Percentiles rank a stretch among this genome's conserved stretches.
Conservation (phyloP, 2,329 filamentous ascomycete species). For the Atkinsonella texensis region DNA sequence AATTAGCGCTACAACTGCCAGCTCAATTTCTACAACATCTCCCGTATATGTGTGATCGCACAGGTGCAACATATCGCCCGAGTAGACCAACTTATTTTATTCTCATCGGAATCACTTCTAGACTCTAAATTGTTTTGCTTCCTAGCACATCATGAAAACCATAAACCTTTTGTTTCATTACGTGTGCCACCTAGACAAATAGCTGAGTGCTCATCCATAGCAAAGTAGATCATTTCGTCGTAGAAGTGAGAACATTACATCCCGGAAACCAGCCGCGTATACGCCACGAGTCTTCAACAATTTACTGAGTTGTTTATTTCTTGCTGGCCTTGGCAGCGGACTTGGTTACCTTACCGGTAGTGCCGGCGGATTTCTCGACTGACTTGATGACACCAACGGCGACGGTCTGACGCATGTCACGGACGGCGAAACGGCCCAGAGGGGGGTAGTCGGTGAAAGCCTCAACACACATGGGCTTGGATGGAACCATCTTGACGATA, state of each 20-base stretch:
- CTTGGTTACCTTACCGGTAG: slow-evolving; percentile 57
- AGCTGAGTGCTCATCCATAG: slow-evolving; percentile 31
- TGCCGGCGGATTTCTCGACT: slow-evolving; percentile 52
- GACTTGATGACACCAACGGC: slow-evolving; percentile 93
- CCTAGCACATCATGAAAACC: slow-evolving; percentile 25
- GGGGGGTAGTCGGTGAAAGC: slow-evolving; percentile 99
- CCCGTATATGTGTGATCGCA: too few relatives aligned
- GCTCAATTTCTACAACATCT: too few relatives aligned
- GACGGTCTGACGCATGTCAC: slow-evolving; percentile 90
- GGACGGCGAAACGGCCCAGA: slow-evolving; percentile 99
- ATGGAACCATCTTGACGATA: slow-evolving; percentile 99
- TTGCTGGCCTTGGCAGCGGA: slow-evolving; percentile 62
- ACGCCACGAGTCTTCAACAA: slow-evolving; percentile 14
- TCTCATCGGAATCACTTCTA: slow-evolving; percentile 25
- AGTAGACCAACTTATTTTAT: slow-evolving; percentile 4
- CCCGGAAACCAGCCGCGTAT: slow-evolving; percentile 14
- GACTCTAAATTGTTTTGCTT: slow-evolving; percentile 35
- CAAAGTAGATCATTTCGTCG: slow-evolving; percentile 32
- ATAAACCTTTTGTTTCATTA: slow-evolving; percentile 25
- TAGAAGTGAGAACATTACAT: slow-evolving; percentile 30
- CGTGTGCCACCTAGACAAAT: slow-evolving; percentile 26
- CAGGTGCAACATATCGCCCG: too few relatives aligned
- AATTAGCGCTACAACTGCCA: too few relatives aligned
- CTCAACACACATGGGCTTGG: slow-evolving; percentile 99
- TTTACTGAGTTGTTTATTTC: slow-evolving; percentile 44